Conservation (phyloP, 352 stramenopile genomes). For the Pythium aphanidermatum region DNA sequence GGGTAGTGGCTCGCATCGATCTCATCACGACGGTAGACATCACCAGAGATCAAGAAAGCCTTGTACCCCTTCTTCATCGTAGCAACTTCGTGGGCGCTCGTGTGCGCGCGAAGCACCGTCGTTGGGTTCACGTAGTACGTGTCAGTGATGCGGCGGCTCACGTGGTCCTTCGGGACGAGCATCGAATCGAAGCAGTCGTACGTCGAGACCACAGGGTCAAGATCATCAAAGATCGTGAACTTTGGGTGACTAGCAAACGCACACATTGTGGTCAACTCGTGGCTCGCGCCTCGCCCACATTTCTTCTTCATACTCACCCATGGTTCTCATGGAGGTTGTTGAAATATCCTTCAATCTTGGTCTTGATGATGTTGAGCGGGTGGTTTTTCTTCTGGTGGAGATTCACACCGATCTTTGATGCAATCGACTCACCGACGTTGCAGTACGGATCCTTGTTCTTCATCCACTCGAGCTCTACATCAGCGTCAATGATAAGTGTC, state of each 20-base stretch:
- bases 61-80: slow-evolving; percentile 85
- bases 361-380: slow-evolving; percentile 92
- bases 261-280: too few species aligned
- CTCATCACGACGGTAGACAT: slow-evolving; percentile 98
- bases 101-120: slow-evolving; percentile 86
- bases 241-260: slow-evolving; percentile 41
- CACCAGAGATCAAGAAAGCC: slow-evolving; percentile 91
- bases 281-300: too few species aligned
- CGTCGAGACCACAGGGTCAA: slow-evolving; percentile 82
- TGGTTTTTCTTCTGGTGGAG: slow-evolving; percentile 82
- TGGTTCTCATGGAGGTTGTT: slow-evolving; percentile 56
- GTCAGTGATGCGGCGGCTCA: slow-evolving; percentile 81
- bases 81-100: slow-evolving; percentile 91
- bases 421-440: slow-evolving; percentile 84
- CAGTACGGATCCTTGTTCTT: slow-evolving; percentile 76
- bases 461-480: slow-evolving; percentile 68
- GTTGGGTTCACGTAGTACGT: slow-evolving; percentile 88
- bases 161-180: slow-evolving; percentile 88
- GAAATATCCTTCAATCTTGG: slow-evolving; percentile 90
- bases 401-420: slow-evolving; percentile 85
- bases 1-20: slow-evolving; percentile 99
- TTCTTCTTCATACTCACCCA: too few species aligned
- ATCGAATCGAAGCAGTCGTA: slow-evolving; percentile 91
- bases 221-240: slow-evolving; percentile 81
- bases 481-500: too few species aligned